Evolutionary conservation across 2,329 filamentous ascomycete species (phyloP), one percentile per base, ranked within the genome.

Genomic region (Arthrobotrys conoides): DNA sequence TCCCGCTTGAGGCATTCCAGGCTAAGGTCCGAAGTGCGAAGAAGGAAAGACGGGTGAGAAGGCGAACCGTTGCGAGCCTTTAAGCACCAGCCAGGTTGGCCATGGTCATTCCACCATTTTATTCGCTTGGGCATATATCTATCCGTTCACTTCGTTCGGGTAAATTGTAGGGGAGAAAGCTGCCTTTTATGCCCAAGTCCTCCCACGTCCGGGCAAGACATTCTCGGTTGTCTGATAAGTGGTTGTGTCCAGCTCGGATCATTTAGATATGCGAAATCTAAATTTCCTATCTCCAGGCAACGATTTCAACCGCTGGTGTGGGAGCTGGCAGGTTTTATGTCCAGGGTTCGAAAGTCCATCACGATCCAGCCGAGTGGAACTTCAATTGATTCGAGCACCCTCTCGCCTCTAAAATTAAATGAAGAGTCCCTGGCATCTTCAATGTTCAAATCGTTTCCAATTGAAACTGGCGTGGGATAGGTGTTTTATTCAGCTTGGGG

Each of bases 11-110:
- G 20, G 36, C 57, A 20, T 44, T 61, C 57, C 20, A 55, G 9
- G 49, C 30, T 57, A 53, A 75, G 71, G 51, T 75, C 71, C 71
- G 71, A 75, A 75, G 63, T 48, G 71, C 71, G 71, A 68, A 64
- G 61, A 41, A 68, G 64, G 64, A 49, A 75, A 75, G 71, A 68
- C 63, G 63, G 53, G 44, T 44, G 71, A 75, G 61, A 73, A 67
- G 18, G 27, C 20, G 12, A 27, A n/a, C 18, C 20, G 36, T 44
- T 44, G 57, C 22, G 27, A 20, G 36, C 36, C 20, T 41, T 41
- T 61, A 61, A 61, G 18, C 57, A 61, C 41, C 57, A 61, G 20
- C 33, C 14, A 16, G 33, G 24, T 44, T 44, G 33, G 36, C 20
- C 57, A 61, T 61, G 20, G 57, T 44, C 57, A 61, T 61, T 44